Evolutionary conservation across 148 eudicot species (phyloP), one percentile per base, ranked within the genome.

Genomic region (Hydrangea macrophylla): DNA sequence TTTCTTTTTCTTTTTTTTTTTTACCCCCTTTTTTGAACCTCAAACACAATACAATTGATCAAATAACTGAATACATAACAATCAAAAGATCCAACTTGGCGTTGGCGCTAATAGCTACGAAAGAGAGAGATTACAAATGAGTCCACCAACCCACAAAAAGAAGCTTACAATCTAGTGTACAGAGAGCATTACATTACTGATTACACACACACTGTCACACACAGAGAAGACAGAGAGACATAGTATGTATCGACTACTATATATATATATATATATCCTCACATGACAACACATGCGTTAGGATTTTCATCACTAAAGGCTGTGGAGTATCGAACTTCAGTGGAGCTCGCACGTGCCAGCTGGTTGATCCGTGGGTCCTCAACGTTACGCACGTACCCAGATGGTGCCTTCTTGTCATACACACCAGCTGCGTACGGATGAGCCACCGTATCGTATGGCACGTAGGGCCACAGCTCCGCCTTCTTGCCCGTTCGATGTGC

Each of bases 301-400:
- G 96, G 77, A 54, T 92, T 92, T 26, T 92, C 98, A 53, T 92
- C 98, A 51, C 96, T 92, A 55, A 92, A 90, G 0, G 98, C 98
- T 0, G 96, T 87, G 37, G 93, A 82, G 74, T 92, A 92, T 6
- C 92, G 73, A 22, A 92, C 98, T 63, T 92, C 98, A 2, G 94
- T 92, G 9, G 98, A 92, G 64, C 88, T 87, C 27, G 94, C 94
- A 12, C 96, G 82, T 1, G 90, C 86, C 1, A 92, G 81, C 36
- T 79, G 79, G 11, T 80, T 59, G 6, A n/a, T n/a, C 7, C 65
- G 78, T 0, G 81, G 88, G 40, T 90, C 88, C 23, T 81, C 69
- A 0, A 57, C 55, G 30, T 61, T 78, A n/a, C 98, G 78, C 5
- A 92, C 98, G 48, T 92, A 92, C 24, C 98, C 98, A 0, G 96